Base-by-base conservation (phyloP, 2,329 filamentous ascomycete species). In the Fusarium concolor region DNA sequence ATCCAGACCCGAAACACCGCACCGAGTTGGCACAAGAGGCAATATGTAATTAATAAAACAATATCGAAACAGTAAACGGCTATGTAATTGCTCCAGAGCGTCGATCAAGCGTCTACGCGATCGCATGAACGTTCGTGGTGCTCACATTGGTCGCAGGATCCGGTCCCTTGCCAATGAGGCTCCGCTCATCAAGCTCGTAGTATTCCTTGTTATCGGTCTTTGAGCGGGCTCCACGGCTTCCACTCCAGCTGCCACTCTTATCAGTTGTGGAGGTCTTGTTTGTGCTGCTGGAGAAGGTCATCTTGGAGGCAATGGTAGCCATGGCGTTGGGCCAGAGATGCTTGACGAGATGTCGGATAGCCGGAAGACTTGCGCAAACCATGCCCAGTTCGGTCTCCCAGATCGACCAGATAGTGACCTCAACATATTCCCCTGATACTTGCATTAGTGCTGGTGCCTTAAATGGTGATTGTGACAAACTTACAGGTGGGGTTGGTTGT, bases 321-420 rank as follows among this genome's bases (percentile, higher is more conserved):
- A 70, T 62, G 8, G 68, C 68, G 38, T 70, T 68, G 10, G 67
- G 68, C 56, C 60, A 70, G 20, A 70, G 24, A 39, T 70, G 64
- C 54, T 70, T 70, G 64, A 56, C 62, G 10, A 70, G 67, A 17
- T 70, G 68, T 3, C 68, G 64, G 18, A 70, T 70, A 10, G 68
- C 68, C 2, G 68, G 68, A 2, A 70, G 44, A 46, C 68, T 68
- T 11, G 68, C 68, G 9, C 68, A 70, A 4, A 70, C 54, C 64
- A 71, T 70, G 35, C 68, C 68, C 11, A 70, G 54, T 31, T 70
- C 68, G 3, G 68, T 70, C 20, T 70, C 68, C 68, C 68, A 70
- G 33, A 70, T 70, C 2, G 68, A 70, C 68, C 68, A 70, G 3
- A 70, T 70, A 1, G 68, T 70, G 4, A 70, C 68, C 12, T 70